phyloP scores from a whole-genome alignment of 73 alveolate species.

The Diophrys appendiculata region DNA sequence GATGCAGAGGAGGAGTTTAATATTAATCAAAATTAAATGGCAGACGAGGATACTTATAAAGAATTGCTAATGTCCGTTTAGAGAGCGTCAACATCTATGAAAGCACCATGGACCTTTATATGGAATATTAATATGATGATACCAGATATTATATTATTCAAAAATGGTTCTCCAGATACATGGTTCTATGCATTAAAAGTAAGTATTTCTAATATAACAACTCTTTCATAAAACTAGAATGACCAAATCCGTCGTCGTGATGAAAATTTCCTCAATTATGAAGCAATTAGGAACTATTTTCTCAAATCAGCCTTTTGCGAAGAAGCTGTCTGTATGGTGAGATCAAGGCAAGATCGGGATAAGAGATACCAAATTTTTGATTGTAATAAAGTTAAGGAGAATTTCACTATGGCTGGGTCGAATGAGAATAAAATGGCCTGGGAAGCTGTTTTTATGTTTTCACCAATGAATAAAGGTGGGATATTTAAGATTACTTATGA shows the following conservation, averaged over 20 bases:
- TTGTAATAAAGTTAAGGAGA: neutral
- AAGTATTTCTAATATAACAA: too few species aligned
- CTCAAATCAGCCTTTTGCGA: conserved; percentile 35
- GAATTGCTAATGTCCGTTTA: neutral
- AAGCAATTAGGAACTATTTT: conserved; percentile 24
- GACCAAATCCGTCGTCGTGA: too few species aligned
- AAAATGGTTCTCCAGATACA: conserved; percentile 45
- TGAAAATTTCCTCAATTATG: conserved; percentile 26
- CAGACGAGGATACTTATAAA: neutral
- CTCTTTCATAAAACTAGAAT: too few species aligned
- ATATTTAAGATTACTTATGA: conserved; percentile 37
- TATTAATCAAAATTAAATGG: too few species aligned
- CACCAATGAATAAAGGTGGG: conserved; percentile 29
- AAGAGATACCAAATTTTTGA: conserved; percentile 21
- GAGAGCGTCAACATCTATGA: neutral
- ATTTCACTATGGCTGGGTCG: conserved; percentile 16
- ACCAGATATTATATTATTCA: conserved; percentile 32
- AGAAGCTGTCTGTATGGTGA: conserved; percentile 5
- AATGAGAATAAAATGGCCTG: conserved; percentile 12
- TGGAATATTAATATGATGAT: conserved; percentile 22
- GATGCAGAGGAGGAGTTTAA: too few species aligned
- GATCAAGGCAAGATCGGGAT: neutral
- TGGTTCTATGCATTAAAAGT: conserved; percentile 42
- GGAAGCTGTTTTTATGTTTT: conserved; percentile 32
- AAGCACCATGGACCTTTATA: conserved; percentile 35